These are phyloP conservation scores for Tricholoma sp. DNA, from an alignment of 768 basidiomycete species.

Conservation along the genomic window DNA sequence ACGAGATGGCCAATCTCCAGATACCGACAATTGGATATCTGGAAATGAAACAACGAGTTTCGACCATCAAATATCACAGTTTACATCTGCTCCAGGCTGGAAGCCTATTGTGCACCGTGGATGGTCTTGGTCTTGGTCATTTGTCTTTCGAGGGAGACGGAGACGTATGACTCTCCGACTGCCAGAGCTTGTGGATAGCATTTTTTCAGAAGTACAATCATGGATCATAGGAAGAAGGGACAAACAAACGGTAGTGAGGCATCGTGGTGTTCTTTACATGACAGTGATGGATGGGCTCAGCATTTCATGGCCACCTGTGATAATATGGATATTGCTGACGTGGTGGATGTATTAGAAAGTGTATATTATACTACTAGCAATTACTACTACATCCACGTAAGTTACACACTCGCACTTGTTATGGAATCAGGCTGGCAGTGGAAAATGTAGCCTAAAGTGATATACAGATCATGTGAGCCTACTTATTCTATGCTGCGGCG, in stretches of 20 bases:
- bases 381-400: background rate
- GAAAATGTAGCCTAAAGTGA: no score
- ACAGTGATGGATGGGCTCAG: conserved; percentile 34
- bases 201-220: conserved; percentile 3
- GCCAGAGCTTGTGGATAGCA: conserved; percentile 23
- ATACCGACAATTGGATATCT: conserved; percentile 33
- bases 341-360: conserved; percentile 26
- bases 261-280: conserved; percentile 28
- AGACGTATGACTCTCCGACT: conserved; percentile 46
- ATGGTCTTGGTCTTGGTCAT: conserved; percentile 47
- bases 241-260: conserved; percentile 9
- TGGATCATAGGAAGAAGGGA: conserved; percentile 9
- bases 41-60: conserved; percentile 13
- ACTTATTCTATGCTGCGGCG: background rate
- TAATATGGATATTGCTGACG: conserved; percentile 32
- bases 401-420: no score
- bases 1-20: conserved; percentile 28
- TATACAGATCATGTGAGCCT: background rate
- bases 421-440: no score
- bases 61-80: conserved; percentile 21
- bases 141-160: conserved; percentile 49
- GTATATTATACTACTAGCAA: background rate
- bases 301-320: conserved; percentile 31
- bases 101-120: conserved; percentile 16
- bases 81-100: conserved; percentile 32